Evolutionary conservation across 306 rosid species (phyloP), one percentile per base, ranked within the genome.

Genomic region (Oemleria cerasiformis): DNA sequence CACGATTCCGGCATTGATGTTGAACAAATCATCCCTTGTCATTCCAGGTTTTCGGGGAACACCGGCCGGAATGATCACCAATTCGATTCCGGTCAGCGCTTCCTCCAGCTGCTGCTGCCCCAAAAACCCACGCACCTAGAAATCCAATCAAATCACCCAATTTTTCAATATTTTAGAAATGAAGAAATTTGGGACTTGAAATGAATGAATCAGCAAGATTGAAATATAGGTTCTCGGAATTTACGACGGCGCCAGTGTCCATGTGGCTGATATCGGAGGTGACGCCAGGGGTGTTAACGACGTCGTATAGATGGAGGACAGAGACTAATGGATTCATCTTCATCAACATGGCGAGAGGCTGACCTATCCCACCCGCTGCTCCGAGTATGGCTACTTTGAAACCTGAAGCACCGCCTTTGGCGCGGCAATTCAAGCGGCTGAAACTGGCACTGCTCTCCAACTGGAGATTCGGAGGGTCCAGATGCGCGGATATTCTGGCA

Each of bases 211-310:
- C 44, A 34, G 17, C 7, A 7, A 15, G 30, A 8, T 4, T 66
- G 8, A 15, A 13, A 13, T 53, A 11, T 13, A 4, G 50, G 15
- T 3, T 15, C 39, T 68, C 4, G 42, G 36, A 41, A 16, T 59
- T 85, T 88, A 94, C 99, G 88, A 95, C 97, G 13, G 99, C 97
- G 69, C 92, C 96, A 36, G 99, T 89, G 85, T 95, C 99, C 90
- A 95, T 95, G 75, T 95, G 99, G 63, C 99, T 91, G 81, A 95
- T 79, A 77, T 95, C 99, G 81, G 96, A 89, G 8, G 97, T 91
- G 76, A 95, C 99, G 57, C 99, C 97, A 17, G 97, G 97, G 71
- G 92, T 71, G 68, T 95, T 95, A 34, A 88, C 96, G 73, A 94
- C 96, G 77, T 91, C 99, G 77, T 94, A 94, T 6, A 94, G 91